Evolutionary conservation across 768 basidiomycete genomes (phyloP).

Genomic region (Rhodotorula paludigena): DNA sequence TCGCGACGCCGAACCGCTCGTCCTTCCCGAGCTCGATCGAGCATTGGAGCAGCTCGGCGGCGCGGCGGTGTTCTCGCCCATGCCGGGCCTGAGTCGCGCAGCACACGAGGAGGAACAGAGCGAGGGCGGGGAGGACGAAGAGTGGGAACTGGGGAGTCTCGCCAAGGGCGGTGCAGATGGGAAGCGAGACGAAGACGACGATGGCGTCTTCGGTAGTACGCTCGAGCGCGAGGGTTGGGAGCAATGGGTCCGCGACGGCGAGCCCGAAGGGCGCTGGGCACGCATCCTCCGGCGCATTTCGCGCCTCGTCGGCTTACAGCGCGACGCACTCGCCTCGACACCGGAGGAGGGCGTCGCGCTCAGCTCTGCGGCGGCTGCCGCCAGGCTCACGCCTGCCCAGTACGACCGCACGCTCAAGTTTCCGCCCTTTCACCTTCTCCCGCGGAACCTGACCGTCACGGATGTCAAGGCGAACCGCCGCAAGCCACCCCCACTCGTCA

Average conservation of each 20-base stretch:
- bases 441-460: constrained; percentile 31
- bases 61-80: constrained; percentile 50
- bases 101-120: constrained; percentile 23
- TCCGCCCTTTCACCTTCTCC: constrained; percentile 41
- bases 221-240: constrained; percentile 28
- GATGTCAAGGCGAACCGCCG: constrained; percentile 40
- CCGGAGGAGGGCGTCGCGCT: neutral
- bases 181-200: too few relatives aligned
- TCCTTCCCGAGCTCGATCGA: constrained; percentile 60
- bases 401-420: constrained; percentile 31
- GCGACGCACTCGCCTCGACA: neutral
- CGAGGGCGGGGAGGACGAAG: neutral
- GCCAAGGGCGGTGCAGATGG: neutral
- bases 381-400: neutral
- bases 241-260: constrained; percentile 3
- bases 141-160: neutral
- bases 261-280: neutral
- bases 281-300: neutral
- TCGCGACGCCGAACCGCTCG: constrained; percentile 58
- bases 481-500: constrained; percentile 18
- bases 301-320: neutral
- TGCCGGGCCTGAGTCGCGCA: constrained; percentile 16
- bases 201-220: neutral
- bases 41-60: constrained; percentile 54
- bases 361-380: neutral